Evolutionary conservation across 1,284 basidiomycete genomes (phyloP).

Genomic region (Microbotryum scabiosae): DNA sequence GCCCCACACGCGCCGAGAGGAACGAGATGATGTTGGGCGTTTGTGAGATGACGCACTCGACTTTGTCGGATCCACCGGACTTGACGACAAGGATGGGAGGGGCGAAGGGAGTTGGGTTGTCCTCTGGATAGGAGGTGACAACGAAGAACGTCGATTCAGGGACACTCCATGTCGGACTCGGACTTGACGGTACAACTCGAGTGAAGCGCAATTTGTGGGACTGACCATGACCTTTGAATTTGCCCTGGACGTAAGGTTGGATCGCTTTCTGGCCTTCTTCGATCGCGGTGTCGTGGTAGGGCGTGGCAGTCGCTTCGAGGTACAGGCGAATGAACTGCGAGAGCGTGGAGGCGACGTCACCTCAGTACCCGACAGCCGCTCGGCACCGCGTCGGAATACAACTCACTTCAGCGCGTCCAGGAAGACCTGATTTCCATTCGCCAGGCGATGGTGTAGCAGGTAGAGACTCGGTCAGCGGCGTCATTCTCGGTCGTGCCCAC

Average conservation of each 20-base stretch:
- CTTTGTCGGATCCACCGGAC: slow-evolving; percentile 2
- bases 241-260: slow-evolving; percentile 13
- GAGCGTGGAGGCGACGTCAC: background rate
- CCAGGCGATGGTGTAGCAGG: too few species aligned
- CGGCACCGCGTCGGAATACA: background rate
- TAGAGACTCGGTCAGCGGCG: too few species aligned
- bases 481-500: too few species aligned
- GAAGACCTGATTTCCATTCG: background rate
- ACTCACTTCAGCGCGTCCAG: slow-evolving; percentile 24
- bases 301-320: slow-evolving; percentile 23
- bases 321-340: slow-evolving; percentile 21
- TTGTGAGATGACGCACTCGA: slow-evolving; percentile 30
- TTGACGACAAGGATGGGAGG: slow-evolving; percentile 36
- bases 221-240: slow-evolving; percentile 11
- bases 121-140: slow-evolving; percentile 2
- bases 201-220: background rate
- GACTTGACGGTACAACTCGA: background rate
- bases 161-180: background rate
- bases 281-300: slow-evolving; percentile 14
- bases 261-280: slow-evolving; percentile 13
- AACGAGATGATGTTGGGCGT: slow-evolving; percentile 36
- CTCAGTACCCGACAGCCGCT: background rate
- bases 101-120: slow-evolving; percentile 37
- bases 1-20: slow-evolving; percentile 41
- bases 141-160: background rate